Percentiles rank a stretch among this genome's conserved stretches.
phyloP scores from a whole-genome alignment of 2,329 filamentous ascomycete species.

The Graphilbum fragrans region DNA sequence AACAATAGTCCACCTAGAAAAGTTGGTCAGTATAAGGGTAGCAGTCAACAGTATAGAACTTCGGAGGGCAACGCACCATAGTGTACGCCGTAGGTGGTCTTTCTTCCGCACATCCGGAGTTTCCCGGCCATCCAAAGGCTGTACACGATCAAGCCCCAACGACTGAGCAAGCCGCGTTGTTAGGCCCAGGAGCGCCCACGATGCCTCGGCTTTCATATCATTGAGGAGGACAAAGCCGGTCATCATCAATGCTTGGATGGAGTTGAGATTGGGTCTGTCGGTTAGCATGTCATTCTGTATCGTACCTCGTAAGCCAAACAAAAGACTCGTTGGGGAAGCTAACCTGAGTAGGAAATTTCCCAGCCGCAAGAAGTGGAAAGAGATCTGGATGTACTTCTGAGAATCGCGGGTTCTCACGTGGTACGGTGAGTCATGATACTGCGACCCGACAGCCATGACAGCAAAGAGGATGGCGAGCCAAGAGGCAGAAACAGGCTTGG shows the following conservation, averaged over 20 bases:
- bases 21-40: not conserved
- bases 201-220: conserved; percentile 58
- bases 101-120: conserved; percentile 34
- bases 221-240: conserved; percentile 53
- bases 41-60: no score
- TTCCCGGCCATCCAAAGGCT: conserved; percentile 31
- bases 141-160: conserved; percentile 44
- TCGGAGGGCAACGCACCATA: conserved; percentile 42
- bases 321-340: conserved; percentile 1
- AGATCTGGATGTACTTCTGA: conserved; percentile 50
- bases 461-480: conserved; percentile 56
- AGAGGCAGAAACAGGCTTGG: conserved; percentile 45
- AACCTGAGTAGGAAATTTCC: conserved; percentile 51
- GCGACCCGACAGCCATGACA: conserved; percentile 52
- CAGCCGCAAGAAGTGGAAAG: conserved; percentile 51
- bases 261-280: conserved; percentile 48
- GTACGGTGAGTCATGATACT: conserved; percentile 54
- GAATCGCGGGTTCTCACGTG: conserved; percentile 46
- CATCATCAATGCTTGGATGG: conserved; percentile 51
- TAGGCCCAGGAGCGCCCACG: conserved; percentile 52
- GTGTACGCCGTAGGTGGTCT: conserved; percentile 40
- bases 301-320: no score
- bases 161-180: conserved; percentile 55
- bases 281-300: not conserved
- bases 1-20: conserved; percentile 43